Evolutionary conservation across 306 rosid genomes (phyloP).

Genomic region (Albizia julibrissin): DNA sequence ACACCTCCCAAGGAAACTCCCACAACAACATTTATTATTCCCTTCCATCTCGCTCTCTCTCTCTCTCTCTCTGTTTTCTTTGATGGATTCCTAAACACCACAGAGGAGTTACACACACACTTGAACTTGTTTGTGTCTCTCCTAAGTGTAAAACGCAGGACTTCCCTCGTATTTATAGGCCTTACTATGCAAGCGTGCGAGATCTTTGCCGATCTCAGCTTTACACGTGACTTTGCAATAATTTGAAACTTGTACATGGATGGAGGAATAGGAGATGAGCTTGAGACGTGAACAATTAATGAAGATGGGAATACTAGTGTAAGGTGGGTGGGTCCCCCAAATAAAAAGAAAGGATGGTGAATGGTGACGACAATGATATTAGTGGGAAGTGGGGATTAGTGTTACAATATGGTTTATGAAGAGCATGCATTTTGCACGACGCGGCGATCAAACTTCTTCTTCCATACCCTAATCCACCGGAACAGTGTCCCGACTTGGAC

Average conservation of each 20-base stretch:
- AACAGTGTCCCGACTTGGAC: neutral
- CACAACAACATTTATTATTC: slow-evolving; percentile 12
- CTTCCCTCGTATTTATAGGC: slow-evolving; percentile 45
- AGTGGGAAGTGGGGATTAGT: neutral
- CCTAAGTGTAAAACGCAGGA: slow-evolving; percentile 44
- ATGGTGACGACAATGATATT: neutral
- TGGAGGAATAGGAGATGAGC: neutral
- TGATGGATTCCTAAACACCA: neutral
- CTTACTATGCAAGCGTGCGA: slow-evolving; percentile 28
- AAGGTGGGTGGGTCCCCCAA: neutral
- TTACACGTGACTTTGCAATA: slow-evolving; percentile 40
- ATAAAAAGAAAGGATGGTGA: neutral
- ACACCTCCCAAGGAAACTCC: slow-evolving; percentile 48
- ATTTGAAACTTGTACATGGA: neutral
- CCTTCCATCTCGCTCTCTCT: slow-evolving; percentile 46
- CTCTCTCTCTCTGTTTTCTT: neutral
- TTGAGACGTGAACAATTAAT: neutral
- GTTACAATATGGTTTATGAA: no score
- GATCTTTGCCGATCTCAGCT: slow-evolving; percentile 2
- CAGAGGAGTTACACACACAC: slow-evolving; percentile 61
- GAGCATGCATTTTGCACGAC: neutral
- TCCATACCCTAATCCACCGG: neutral
- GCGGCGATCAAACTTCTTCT: neutral
- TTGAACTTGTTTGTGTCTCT: slow-evolving; percentile 42
- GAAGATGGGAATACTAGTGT: neutral